These are phyloP conservation scores for Talaromyces piceae DNA, from an alignment of 2,329 filamentous ascomycete genomes.

Conservation along the genomic window DNA sequence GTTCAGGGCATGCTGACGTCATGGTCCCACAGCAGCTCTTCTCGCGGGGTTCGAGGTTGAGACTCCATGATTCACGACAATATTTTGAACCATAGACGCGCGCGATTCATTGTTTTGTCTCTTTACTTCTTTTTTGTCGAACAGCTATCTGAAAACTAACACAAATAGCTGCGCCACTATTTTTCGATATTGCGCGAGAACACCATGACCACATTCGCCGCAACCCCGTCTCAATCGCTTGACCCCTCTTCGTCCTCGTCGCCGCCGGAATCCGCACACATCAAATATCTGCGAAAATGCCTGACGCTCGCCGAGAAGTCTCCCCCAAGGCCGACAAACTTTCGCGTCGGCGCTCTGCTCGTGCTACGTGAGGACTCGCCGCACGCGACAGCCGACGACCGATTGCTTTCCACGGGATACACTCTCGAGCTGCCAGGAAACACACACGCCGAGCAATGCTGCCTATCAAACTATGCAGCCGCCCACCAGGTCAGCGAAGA, in stretches of 20 bases:
- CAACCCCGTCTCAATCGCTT: neutral
- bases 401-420: slow-evolving; percentile 72
- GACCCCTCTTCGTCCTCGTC: slow-evolving; percentile 11
- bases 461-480: slow-evolving; percentile 59
- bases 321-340: slow-evolving; percentile 82
- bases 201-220: slow-evolving; percentile 12
- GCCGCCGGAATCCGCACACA: slow-evolving; percentile 22
- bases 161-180: neutral
- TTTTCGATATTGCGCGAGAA: neutral
- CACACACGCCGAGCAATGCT: slow-evolving; percentile 94
- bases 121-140: too few relatives aligned
- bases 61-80: neutral
- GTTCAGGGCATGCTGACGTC: neutral
- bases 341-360: slow-evolving; percentile 87
- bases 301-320: slow-evolving; percentile 71
- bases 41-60: neutral
- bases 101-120: neutral
- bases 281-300: slow-evolving; percentile 59
- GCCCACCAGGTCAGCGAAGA: slow-evolving; percentile 29
- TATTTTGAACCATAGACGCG: too few relatives aligned
- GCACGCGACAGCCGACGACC: slow-evolving; percentile 26
- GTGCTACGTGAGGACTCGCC: slow-evolving; percentile 38
- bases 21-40: neutral
- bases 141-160: neutral
- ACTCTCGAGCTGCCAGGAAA: slow-evolving; percentile 87